phyloP scores from a whole-genome alignment of 805 yeast species.

The Candida germanica region DNA sequence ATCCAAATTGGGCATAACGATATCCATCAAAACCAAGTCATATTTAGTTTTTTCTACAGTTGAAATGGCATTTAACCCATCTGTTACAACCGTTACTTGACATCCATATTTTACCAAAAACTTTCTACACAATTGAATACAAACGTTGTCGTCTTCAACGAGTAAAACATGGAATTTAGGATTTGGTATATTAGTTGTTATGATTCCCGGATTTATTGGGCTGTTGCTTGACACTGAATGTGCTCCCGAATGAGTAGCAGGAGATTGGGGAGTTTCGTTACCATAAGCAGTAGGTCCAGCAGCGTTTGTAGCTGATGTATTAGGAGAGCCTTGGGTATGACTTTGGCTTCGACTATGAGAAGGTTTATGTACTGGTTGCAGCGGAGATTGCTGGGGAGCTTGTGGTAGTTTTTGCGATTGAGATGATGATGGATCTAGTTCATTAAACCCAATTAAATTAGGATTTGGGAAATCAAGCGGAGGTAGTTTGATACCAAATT shows the following conservation, averaged over 20 bases:
- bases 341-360: slow-evolving; percentile 5
- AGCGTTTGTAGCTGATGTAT: background rate
- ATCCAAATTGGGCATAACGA: slow-evolving; percentile 84
- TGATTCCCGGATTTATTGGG: slow-evolving; percentile 8
- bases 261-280: background rate
- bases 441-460: slow-evolving; percentile 1
- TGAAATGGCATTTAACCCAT: slow-evolving; percentile 85
- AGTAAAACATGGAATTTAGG: slow-evolving; percentile 66
- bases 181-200: slow-evolving; percentile 26
- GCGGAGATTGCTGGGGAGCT: background rate
- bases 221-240: slow-evolving; percentile 6
- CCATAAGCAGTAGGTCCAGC: background rate
- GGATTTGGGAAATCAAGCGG: slow-evolving; percentile 54
- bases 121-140: slow-evolving; percentile 79
- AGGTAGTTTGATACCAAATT: slow-evolving; percentile 68
- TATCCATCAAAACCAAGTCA: slow-evolving; percentile 81
- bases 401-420: background rate
- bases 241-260: slow-evolving; percentile 1
- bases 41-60: slow-evolving; percentile 68
- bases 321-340: background rate
- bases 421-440: background rate
- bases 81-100: slow-evolving; percentile 87
- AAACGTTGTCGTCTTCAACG: slow-evolving; percentile 79
- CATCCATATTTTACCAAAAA: slow-evolving; percentile 87
- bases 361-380: background rate